Base-by-base conservation (phyloP, 176 grass and related monocot genomes). In the Guadua angustifolia region DNA sequence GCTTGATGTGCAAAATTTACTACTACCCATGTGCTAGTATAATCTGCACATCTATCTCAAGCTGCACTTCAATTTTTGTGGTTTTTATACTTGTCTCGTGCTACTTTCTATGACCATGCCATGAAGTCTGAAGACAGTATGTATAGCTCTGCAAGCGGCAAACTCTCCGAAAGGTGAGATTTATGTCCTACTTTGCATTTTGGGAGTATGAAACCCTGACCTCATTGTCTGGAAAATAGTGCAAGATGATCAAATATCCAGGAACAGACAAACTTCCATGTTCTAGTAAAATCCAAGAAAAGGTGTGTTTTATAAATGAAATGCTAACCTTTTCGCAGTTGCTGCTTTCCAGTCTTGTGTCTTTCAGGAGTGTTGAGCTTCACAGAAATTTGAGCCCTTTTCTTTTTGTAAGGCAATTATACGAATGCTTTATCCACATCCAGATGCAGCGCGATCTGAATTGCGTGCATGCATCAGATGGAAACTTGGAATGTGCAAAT, bases 111-210 rank as follows among this genome's bases (percentile, higher is more conserved):
- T 77, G 83, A 25, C 79, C 29, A 36, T 90, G 79, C 78, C 83
- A 82, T 59, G 83, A 64, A 90, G 78, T 82, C 83, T 78, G 47
- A 82, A 73, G 83, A 90, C 83, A 86, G 57, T 25, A 73, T 82
- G 83, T 82, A 86, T 64, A 56, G 26, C 44, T 61, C 35, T 77
- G 77, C 51, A 74, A 72, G 56, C 72, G 83, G 26, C 88, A 77
- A 77, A 47, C 9, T 77, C 72, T 82, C 73, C 66, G 73, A 86
- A 58, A 78, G 83, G n/a, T 21, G 83, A 78, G 83, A 72, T 82
- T 43, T 78, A 9, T 86, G 66, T 72, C 72, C 78, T 71, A 65
- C 19, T 56, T 18, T 86, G 83, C 83, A 64, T 69, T 70, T 82
- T 46, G 35, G 64, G 53, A 5, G 63, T 56, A 75, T 5, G 55